Base-by-base conservation (phyloP, 2,329 filamentous ascomycete genomes). In the Colletotrichum siamense region DNA sequence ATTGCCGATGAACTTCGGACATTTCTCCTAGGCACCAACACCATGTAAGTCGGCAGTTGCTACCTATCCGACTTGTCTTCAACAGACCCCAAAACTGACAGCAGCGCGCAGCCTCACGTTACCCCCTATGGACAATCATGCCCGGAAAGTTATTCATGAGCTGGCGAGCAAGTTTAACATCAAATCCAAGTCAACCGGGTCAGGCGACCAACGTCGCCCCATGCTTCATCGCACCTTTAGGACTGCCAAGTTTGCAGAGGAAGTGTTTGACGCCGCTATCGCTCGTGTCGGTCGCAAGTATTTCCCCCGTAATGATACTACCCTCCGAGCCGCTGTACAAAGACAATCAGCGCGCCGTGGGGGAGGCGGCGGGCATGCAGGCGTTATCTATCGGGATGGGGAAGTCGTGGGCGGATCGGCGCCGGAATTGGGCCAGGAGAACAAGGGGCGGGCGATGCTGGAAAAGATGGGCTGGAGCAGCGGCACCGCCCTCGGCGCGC, bases 401-500 rank as follows among this genome's bases (percentile, higher is more conserved):
- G 96, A 99, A 79, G 88, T 98, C 32, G 96, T 99, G 4, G 97
- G 96, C 64, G 95, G 91, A 3, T 92, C 92, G 64, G 96, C 96
- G 3, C 95, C 96, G 13, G 96, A 98, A 83, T 89, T 99, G 36
- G 95, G 95, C 2, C 88, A 89, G 6, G 94, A 94, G 69, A 99
- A 98, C 83, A 95, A 92, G 79, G 97, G 97, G 13, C 91, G 95
- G 67, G 92, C 92, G 5, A 95, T 99, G 92, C 86, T 99, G 78
- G 95, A 98, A 86, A 99, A 97, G 86, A 99, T 99, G 97, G 97
- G 97, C 5, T 99, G 97, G 96, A 94, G 91, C 77, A 94, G 90
- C 69, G 97, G 97, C 7, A 98, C 94, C 82, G 95, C 94, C 2
- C 89, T 99, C 1, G 97, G 97, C 69, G 92, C 95, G 13, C 82